Evolutionary conservation across 768 basidiomycete genomes (phyloP).

Genomic region (Pleurotus cornucopiae): DNA sequence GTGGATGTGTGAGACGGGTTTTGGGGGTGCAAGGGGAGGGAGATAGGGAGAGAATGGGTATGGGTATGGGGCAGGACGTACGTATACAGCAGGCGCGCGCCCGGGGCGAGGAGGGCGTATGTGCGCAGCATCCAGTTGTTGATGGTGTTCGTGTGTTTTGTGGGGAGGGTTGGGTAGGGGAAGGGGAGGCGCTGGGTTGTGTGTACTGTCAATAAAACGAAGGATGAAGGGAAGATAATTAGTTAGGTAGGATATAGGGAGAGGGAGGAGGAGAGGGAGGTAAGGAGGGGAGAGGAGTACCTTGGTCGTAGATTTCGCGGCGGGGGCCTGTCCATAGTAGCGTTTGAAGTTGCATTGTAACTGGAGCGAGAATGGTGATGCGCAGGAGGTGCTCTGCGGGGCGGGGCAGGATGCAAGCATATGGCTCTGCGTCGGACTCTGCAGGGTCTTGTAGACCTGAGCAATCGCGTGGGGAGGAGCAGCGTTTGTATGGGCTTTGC

Average conservation of each 20-base stretch:
- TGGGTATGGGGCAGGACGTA: constrained; percentile 16
- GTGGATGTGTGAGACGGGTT: neutral
- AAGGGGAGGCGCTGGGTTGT: constrained; percentile 38
- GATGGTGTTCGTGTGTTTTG: too few relatives aligned
- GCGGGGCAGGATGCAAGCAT: constrained; percentile 49
- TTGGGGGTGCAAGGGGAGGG: neutral
- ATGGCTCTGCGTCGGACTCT: constrained; percentile 2
- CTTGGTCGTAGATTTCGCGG: constrained; percentile 62
- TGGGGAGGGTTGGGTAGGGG: constrained; percentile 1
- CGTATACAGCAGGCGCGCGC: too few relatives aligned
- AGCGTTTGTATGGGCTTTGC: constrained; percentile 28
- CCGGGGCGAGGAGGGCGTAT: too few relatives aligned
- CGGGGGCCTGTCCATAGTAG: constrained; percentile 75
- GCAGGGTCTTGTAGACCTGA: neutral
- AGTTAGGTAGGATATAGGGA: constrained; percentile 53
- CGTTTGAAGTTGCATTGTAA: constrained; percentile 24
- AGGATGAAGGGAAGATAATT: constrained; percentile 71
- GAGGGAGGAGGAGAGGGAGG: constrained; percentile 65
- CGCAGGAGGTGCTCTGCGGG: constrained; percentile 50
- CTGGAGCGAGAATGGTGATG: constrained; percentile 34
- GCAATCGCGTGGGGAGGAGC: constrained; percentile 33
- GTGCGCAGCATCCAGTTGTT: too few relatives aligned
- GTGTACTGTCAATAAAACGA: constrained; percentile 61
- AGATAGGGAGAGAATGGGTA: neutral
- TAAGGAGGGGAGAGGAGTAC: constrained; percentile 47